phyloP scores from a whole-genome alignment of 768 basidiomycete species.

The Lepiota venenata region DNA sequence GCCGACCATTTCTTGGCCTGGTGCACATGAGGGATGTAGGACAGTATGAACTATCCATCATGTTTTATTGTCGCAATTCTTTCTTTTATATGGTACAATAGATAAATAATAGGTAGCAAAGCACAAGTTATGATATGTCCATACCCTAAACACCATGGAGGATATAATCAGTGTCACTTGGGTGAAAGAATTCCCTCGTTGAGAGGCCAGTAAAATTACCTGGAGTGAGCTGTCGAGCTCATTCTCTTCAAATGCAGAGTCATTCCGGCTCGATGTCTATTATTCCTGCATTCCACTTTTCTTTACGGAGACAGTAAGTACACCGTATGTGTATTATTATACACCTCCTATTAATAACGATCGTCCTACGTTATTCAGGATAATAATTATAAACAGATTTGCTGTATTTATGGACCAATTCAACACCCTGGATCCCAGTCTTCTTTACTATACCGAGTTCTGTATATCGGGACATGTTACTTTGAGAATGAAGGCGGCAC shows the following conservation, averaged over 20 bases:
- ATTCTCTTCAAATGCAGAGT: constrained; percentile 58
- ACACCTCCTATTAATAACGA: no score
- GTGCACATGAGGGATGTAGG: no score
- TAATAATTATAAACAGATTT: no score
- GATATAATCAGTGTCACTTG: constrained; percentile 1
- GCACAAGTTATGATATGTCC: constrained; percentile 23
- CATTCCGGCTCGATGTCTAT: constrained; percentile 38
- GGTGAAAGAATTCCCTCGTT: constrained; percentile 33
- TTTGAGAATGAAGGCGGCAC: constrained; percentile 60
- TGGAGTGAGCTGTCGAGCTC: constrained; percentile 29
- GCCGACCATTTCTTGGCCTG: no score
- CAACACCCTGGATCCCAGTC: no score
- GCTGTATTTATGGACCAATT: no score
- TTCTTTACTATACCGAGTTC: constrained; percentile 56
- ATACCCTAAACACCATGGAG: constrained; percentile 25
- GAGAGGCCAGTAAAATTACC: constrained; percentile 48
- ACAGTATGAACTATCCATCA: no score
- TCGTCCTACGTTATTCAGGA: no score
- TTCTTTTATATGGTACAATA: no score
- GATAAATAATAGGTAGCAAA: not conserved
- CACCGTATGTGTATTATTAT: no score
- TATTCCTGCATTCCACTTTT: constrained; percentile 19
- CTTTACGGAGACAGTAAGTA: constrained; percentile 30
- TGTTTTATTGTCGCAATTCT: no score
- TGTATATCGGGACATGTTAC: constrained; percentile 79